Percentiles rank a stretch among this genome's conserved stretches.
phyloP scores from a whole-genome alignment of 352 stramenopile species.

The Globisporangium recalcitrans region DNA sequence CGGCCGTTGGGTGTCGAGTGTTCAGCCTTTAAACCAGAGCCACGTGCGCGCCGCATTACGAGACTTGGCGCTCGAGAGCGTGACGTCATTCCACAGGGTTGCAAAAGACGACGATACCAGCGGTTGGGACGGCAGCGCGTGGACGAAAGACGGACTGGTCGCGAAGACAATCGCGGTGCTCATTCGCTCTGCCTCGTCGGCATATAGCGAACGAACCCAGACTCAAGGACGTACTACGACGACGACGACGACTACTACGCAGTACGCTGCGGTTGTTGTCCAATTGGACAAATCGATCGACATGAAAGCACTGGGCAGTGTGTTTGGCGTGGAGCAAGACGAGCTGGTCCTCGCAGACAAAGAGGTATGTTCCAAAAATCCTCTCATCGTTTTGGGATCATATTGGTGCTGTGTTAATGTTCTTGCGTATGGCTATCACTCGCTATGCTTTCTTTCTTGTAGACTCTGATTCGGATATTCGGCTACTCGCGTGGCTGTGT shows the following conservation, averaged over 20 bases:
- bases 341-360: slow-evolving; percentile 42
- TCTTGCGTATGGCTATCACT: not conserved
- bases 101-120: slow-evolving; percentile 9
- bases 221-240: not conserved
- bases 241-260: not conserved
- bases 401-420: not conserved
- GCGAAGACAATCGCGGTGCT: slow-evolving; percentile 66
- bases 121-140: slow-evolving; percentile 15
- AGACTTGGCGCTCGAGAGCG: slow-evolving; percentile 17
- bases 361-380: slow-evolving; percentile 24
- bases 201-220: not conserved
- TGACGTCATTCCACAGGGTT: slow-evolving; percentile 22
- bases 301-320: slow-evolving; percentile 30
- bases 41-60: slow-evolving; percentile 36
- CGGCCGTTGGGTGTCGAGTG: slow-evolving; percentile 19
- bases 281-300: slow-evolving; percentile 46
- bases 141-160: slow-evolving; percentile 24
- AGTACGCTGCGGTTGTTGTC: slow-evolving; percentile 49
- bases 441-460: slow-evolving; percentile 2
- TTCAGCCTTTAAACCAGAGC: slow-evolving; percentile 16
- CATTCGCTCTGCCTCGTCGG: slow-evolving; percentile 15
- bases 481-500: slow-evolving; percentile 57
- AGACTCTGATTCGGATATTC: slow-evolving; percentile 62
- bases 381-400: not conserved
- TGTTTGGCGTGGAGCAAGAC: slow-evolving; percentile 20